Percentiles rank a stretch among this genome's conserved stretches.
Conservation (phyloP, 163 green algal species). For the Chlamydomonas reinhardtii region DNA sequence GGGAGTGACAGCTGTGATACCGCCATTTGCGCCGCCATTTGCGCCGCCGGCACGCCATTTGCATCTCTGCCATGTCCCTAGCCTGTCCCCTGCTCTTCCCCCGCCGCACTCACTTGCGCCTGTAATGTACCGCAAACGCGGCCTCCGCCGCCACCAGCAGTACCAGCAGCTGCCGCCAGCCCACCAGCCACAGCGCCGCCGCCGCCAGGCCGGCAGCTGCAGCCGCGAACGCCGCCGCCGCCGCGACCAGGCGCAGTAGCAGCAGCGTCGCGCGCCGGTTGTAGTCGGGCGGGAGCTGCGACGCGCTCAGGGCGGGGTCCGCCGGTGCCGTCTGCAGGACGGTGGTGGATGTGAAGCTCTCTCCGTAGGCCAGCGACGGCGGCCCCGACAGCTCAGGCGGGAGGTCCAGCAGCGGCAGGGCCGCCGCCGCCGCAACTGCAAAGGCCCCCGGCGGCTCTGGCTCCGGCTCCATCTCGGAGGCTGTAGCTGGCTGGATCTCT, state of each 20-base stretch:
- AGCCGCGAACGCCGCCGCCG: not conserved
- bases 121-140: slow-evolving; percentile 28
- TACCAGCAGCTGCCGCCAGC: not conserved
- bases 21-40: too few relatives aligned
- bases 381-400: too few relatives aligned
- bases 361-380: not conserved
- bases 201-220: not conserved
- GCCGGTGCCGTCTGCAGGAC: slow-evolving; percentile 38
- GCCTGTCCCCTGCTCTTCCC: too few relatives aligned
- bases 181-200: not conserved
- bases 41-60: too few relatives aligned
- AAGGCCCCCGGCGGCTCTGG: too few relatives aligned
- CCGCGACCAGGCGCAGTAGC: not conserved
- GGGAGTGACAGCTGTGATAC: too few relatives aligned
- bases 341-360: not conserved
- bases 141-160: not conserved
- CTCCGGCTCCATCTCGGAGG: too few relatives aligned
- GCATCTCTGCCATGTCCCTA: too few relatives aligned
- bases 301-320: not conserved
- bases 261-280: not conserved
- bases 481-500: too few relatives aligned
- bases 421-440: too few relatives aligned
- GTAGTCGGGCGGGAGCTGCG: slow-evolving; percentile 18
- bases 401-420: too few relatives aligned
- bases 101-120: slow-evolving; percentile 14